phyloP scores from a whole-genome alignment of 768 basidiomycete species.

The Epithele typhae region DNA sequence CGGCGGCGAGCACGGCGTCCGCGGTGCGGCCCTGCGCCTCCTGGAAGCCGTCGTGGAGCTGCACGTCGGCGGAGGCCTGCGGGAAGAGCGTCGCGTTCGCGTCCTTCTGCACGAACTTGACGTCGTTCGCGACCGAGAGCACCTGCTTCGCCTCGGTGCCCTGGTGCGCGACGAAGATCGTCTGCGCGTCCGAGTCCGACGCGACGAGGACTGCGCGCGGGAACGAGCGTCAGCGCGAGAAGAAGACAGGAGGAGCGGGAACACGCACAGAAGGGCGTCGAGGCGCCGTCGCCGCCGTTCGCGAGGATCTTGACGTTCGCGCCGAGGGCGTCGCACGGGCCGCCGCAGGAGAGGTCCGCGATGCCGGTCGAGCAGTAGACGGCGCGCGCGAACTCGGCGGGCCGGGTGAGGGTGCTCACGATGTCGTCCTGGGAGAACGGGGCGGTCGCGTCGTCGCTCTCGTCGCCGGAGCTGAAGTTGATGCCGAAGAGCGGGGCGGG shows the following conservation, averaged over 20 bases:
- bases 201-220: slow-evolving; percentile 22
- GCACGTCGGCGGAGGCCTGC: slow-evolving; percentile 13
- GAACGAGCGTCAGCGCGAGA: not conserved
- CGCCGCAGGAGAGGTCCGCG: slow-evolving; percentile 24
- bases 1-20: slow-evolving; percentile 22
- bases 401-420: slow-evolving; percentile 15
- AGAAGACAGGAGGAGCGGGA: not conserved
- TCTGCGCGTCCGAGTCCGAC: slow-evolving; percentile 30
- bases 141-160: slow-evolving; percentile 30
- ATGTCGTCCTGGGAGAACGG: slow-evolving; percentile 19
- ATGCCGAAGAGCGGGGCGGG: slow-evolving; percentile 20
- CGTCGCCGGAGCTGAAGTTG: slow-evolving; percentile 10
- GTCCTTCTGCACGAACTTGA: slow-evolving; percentile 18
- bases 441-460: slow-evolving; percentile 5
- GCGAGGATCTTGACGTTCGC: slow-evolving; percentile 19
- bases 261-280: slow-evolving; percentile 17
- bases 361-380: slow-evolving; percentile 22
- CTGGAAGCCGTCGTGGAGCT: slow-evolving; percentile 27
- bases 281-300: slow-evolving; percentile 21
- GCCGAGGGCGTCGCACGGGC: slow-evolving; percentile 20
- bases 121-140: slow-evolving; percentile 23
- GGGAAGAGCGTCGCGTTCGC: slow-evolving; percentile 40
- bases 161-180: slow-evolving; percentile 34
- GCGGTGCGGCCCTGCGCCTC: slow-evolving; percentile 24
- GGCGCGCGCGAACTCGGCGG: slow-evolving; percentile 21